Evolutionary conservation across 1,284 basidiomycete genomes (phyloP).

Genomic region (Mycosarcoma mackinlayi): DNA sequence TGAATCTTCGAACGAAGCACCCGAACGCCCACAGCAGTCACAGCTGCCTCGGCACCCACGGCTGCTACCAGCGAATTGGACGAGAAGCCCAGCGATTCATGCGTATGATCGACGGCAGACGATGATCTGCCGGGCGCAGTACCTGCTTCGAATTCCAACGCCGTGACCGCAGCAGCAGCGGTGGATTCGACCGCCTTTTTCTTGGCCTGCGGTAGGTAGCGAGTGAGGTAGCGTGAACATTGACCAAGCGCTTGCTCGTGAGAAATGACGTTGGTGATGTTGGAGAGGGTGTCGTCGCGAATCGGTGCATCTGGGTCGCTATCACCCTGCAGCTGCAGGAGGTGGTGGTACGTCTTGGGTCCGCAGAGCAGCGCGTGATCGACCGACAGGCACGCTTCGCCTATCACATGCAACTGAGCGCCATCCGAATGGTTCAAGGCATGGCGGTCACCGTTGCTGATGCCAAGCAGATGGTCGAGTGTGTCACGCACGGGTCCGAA

Average conservation of each 20-base stretch:
- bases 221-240: conserved; percentile 42
- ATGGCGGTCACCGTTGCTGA: conserved; percentile 44
- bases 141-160: conserved; percentile 44
- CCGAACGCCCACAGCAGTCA: conserved; percentile 18
- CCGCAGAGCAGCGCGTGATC: conserved; percentile 50
- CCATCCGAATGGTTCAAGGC: conserved; percentile 28
- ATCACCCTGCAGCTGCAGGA: conserved; percentile 42
- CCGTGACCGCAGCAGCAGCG: conserved; percentile 41
- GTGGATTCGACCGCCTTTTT: conserved; percentile 50
- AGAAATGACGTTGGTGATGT: conserved; percentile 53
- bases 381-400: conserved; percentile 39
- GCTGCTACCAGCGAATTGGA: conserved; percentile 43
- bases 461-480: conserved; percentile 37
- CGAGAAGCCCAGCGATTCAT: conserved; percentile 42
- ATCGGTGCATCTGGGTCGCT: conserved; percentile 29
- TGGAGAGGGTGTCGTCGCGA: conserved; percentile 43
- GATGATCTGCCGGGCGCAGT: conserved; percentile 40
- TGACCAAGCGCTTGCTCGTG: conserved; percentile 54
- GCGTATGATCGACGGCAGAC: conserved; percentile 17
- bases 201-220: conserved; percentile 44
- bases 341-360: conserved; percentile 46
- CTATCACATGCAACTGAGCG: conserved; percentile 34
- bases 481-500: conserved; percentile 49
- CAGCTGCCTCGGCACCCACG: conserved; percentile 37
- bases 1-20: conserved; percentile 44